Evolutionary conservation across 495 filamentous ascomycete species (phyloP).

Genomic region (Penicillium flavigenum): DNA sequence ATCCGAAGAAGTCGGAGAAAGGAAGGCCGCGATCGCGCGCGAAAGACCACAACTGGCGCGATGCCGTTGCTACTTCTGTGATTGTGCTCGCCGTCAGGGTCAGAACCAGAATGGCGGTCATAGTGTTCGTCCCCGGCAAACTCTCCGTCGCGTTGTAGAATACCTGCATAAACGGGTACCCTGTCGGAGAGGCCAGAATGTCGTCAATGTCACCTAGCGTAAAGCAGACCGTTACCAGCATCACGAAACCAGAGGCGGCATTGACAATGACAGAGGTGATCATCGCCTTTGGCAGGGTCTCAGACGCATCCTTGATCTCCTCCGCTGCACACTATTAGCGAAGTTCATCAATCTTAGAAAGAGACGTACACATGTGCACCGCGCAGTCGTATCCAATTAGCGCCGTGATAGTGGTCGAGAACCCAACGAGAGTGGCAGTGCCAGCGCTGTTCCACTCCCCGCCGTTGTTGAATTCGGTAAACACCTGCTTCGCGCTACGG

Average conservation of each 20-base stretch:
- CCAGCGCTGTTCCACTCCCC: conserved; percentile 42
- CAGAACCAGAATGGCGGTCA: conserved; percentile 34
- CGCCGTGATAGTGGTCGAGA: conserved; percentile 32
- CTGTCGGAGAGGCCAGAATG: conserved; percentile 28
- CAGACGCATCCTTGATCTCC: conserved; percentile 44
- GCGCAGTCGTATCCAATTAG: conserved; percentile 25
- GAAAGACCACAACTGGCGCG: conserved; percentile 44
- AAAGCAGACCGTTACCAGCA: conserved; percentile 45
- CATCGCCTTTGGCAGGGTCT: conserved; percentile 40
- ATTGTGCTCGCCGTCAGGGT: conserved; percentile 35
- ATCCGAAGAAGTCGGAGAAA: conserved; percentile 36
- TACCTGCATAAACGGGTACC: conserved; percentile 35
- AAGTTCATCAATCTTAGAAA: not conserved
- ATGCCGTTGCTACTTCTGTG: conserved; percentile 36
- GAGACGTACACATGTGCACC: conserved; percentile 25
- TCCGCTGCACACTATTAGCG: conserved; percentile 31
- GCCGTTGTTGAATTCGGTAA: conserved; percentile 43
- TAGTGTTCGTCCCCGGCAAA: conserved; percentile 21
- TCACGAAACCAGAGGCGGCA: conserved; percentile 36
- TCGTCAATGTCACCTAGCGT: conserved; percentile 40
- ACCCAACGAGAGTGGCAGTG: conserved; percentile 4
- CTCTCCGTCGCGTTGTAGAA: conserved; percentile 26
- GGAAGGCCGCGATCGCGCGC: conserved; percentile 49
- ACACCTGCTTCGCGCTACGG: conserved; percentile 38
- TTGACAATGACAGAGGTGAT: conserved; percentile 37